Percentiles rank a stretch among this genome's conserved stretches.
Evolutionary conservation across 257 asterid genomes (phyloP).

Genomic region (Avicennia marina): DNA sequence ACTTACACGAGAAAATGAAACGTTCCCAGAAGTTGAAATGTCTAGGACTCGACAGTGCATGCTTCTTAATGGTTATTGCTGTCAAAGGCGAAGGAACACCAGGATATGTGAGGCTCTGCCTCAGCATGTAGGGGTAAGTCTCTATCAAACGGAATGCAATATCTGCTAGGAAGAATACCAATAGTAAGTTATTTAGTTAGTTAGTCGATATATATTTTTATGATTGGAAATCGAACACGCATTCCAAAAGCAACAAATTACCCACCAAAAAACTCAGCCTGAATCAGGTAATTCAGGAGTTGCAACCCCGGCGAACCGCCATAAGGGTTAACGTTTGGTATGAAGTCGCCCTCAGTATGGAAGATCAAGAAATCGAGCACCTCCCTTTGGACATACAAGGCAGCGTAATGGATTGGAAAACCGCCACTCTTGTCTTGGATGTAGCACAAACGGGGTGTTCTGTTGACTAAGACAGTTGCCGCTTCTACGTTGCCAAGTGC

Average conservation of each 20-base stretch:
- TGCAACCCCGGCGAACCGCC: background rate
- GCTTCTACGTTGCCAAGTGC: constrained; percentile 4
- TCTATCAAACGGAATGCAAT: constrained; percentile 7
- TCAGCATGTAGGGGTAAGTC: constrained; percentile 1
- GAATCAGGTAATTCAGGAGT: background rate
- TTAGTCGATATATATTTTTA: background rate
- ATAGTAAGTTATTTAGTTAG: no score
- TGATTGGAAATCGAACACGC: background rate
- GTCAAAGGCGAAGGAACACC: background rate
- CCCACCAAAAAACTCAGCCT: constrained; percentile 13
- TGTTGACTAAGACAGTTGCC: background rate
- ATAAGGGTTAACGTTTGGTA: background rate
- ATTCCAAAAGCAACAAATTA: background rate
- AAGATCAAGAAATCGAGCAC: constrained; percentile 12
- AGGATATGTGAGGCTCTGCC: background rate
- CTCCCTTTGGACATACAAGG: background rate
- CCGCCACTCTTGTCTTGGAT: background rate
- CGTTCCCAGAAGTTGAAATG: constrained; percentile 8
- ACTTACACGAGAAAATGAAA: constrained; percentile 7
- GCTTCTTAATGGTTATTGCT: background rate
- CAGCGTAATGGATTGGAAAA: constrained; percentile 15
- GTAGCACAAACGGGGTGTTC: background rate
- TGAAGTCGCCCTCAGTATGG: background rate
- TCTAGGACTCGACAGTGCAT: background rate
- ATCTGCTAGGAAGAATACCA: background rate